Evolutionary conservation across 2,329 filamentous ascomycete species (phyloP), one percentile per base, ranked within the genome.

Genomic region (Boeremia exigua): DNA sequence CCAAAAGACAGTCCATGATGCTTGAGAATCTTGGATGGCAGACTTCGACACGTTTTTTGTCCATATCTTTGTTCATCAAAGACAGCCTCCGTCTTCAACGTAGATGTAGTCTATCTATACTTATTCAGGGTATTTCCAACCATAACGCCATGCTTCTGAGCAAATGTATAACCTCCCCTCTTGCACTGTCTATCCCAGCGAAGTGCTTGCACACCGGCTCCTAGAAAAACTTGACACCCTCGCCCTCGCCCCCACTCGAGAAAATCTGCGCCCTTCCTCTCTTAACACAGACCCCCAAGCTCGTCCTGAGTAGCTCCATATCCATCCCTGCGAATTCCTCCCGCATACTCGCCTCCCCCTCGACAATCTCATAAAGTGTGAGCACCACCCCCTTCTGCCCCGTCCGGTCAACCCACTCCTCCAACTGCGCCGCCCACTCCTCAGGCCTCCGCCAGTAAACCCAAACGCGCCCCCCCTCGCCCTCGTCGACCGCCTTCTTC

Each of bases 141-240:
- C 42, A n/a, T 37, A 51, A 56, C 53, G 53, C 53, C 53, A 38
- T 51, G 48, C 47, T 38, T 9, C n/a, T 8, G 17, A 30, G n/a
- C 19, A 47, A 11, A 47, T 36, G 37, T 55, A 30, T 30, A 8
- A 42, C 29, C 36, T 29, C 29, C 4, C 6, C 2, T 47, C n/a
- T 7, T 14, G 27, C 9, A 23, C 39, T 23, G 1, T 4, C 32
- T 32, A 27, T 25, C 14, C 4, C n/a, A 1, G 8, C 33, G 9
- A 7, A 4, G 7, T 28, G 8, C 14, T 3, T 23, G 19, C n/a
- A n/a, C 34, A 6, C 34, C n/a, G 11, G 27, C 27, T 33, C 49
- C 55, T 54, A 97, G 74, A 98, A 98, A 80, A 99, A 98, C 80
- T 99, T 99, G 62, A 98, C 92, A 68, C 95, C 95, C 48, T 57